Evolutionary conservation across 495 filamentous ascomycete species (phyloP), one percentile per base, ranked within the genome.

Genomic region (Podospora australis): DNA sequence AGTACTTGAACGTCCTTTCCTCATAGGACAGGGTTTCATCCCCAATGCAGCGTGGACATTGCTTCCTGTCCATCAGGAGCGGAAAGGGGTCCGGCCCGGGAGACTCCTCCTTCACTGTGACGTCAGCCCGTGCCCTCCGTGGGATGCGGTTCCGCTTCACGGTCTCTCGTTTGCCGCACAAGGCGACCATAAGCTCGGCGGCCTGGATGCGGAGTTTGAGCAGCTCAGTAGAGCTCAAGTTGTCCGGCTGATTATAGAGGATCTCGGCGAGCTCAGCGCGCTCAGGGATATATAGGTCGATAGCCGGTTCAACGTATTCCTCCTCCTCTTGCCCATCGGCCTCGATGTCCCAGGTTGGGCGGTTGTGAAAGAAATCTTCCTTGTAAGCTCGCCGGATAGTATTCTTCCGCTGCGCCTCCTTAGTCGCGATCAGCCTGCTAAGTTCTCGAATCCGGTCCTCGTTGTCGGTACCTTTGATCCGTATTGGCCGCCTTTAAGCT

Each of bases 341-440:
- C 40, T 58, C 52, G 49, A 65, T 58, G 43, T 63, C 59, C 60
- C 50, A 55, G 8, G 57, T 57, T 25, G 54, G 59, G 30, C 59
- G 52, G 44, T 56, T 54, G 44, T 58, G 45, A 39, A 59, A 63
- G 49, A 57, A 63, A 35, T 59, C 5, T 14, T 51, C 48, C 16
- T 52, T 41, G 48, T 62, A 65, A 19, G 49, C 49, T 25, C 20
- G 36, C 30, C 21, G 2, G 21, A 60, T 24, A n/a, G 29, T 17
- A 19, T 47, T 53, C 14, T 49, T 49, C 10, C 50, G 48, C 42
- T 56, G 29, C 23, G 20, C 44, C 38, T 39, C 25, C 25, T 53
- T 56, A 16, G 23, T 46, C 30, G 46, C 46, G 21, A 59, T 55
- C 26, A 39, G 13, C 26, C 24, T 46, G 13, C 26, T 47, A 2